Conservation (phyloP, 169 alveolate species). For the Miamiensis avidus region DNA sequence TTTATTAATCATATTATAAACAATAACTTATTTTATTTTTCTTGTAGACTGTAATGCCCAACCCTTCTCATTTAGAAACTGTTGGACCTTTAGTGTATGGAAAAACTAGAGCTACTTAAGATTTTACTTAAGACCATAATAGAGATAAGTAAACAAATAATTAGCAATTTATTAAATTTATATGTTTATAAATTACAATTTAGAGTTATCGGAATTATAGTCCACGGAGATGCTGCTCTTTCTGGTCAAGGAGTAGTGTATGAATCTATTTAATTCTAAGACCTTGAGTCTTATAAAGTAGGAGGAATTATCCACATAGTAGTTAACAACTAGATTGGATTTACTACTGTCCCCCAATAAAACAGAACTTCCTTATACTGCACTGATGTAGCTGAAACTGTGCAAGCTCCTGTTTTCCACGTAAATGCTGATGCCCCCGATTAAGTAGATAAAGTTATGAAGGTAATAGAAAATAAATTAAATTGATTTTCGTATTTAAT, state of each 20-base stretch:
- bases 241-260: constrained; percentile 96
- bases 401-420: constrained; percentile 93
- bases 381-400: constrained; percentile 87
- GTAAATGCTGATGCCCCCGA: constrained; percentile 95
- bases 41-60: constrained; percentile 81
- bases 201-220: constrained; percentile 84
- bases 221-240: constrained; percentile 97
- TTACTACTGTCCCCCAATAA: constrained; percentile 93
- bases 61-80: constrained; percentile 95
- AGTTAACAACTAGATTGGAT: constrained; percentile 95
- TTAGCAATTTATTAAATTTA: not conserved
- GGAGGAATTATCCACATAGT: constrained; percentile 93
- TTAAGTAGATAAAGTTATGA: constrained; percentile 88
- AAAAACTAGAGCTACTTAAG: constrained; percentile 90
- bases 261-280: constrained; percentile 92
- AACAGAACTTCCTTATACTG: constrained; percentile 82
- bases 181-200: not conserved
- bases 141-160: constrained; percentile 35
- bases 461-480: constrained; percentile 1
- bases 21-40: not conserved
- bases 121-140: constrained; percentile 66
- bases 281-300: constrained; percentile 83
- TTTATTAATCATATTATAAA: not conserved
- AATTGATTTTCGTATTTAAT: not conserved
- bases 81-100: constrained; percentile 94